These are phyloP conservation scores for Ramichloridium luteum DNA, from an alignment of 2,329 filamentous ascomycete species.

Conservation along the genomic window DNA sequence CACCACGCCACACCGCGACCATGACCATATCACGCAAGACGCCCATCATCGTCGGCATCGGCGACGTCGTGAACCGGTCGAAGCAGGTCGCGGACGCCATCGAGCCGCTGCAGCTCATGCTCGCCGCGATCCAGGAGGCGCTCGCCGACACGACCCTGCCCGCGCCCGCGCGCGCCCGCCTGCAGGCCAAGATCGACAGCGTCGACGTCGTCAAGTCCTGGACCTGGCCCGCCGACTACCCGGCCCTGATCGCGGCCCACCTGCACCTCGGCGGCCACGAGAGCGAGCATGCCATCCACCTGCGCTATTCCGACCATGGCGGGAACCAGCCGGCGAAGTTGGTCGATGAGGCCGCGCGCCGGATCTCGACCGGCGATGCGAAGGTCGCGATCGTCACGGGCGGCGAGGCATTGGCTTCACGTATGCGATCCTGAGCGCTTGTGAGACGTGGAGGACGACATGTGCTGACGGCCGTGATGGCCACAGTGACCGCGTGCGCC, in stretches of 20 bases:
- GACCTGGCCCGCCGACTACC: conserved; percentile 55
- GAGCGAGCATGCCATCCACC: conserved; percentile 31
- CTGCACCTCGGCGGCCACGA: conserved; percentile 32
- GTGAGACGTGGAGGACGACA: not conserved
- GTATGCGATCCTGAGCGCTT: conserved; percentile 26
- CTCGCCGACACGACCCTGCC: conserved; percentile 37
- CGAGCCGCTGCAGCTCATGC: conserved; percentile 49
- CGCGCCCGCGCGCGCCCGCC: conserved; percentile 15
- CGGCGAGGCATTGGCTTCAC: conserved; percentile 51
- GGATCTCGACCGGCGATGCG: conserved; percentile 41
- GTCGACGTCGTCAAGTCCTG: conserved; percentile 49
- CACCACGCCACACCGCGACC: too few species aligned
- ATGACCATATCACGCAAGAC: conserved; percentile 10
- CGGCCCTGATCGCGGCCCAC: conserved; percentile 39
- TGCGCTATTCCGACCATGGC: conserved; percentile 45
- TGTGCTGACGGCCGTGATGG: not conserved
- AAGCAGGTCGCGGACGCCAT: conserved; percentile 39
- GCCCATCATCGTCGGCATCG: conserved; percentile 52
- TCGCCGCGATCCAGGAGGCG: conserved; percentile 42
- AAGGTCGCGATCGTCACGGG: conserved; percentile 50
- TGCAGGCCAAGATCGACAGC: conserved; percentile 43
- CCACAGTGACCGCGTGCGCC: conserved; percentile 40
- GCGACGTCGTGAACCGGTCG: conserved; percentile 48
- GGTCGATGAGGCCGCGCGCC: conserved; percentile 50
- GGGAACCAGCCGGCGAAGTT: conserved; percentile 51